phyloP scores from a whole-genome alignment of 2,329 filamentous ascomycete genomes.

The Cytospora mali region DNA sequence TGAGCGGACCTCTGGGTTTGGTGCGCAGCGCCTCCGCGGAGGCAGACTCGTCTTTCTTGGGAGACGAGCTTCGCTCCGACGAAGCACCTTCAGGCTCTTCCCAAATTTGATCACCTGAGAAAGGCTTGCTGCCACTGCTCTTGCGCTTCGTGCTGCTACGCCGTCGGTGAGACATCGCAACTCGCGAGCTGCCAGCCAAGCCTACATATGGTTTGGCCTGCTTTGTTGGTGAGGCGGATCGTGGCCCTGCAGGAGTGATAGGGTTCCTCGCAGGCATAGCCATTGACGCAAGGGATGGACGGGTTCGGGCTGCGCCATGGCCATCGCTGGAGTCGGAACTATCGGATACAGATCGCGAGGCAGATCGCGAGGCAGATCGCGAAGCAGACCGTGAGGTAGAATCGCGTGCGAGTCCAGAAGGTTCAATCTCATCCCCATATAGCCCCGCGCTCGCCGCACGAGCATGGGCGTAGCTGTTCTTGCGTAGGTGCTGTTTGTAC shows the following conservation, averaged over 20 bases:
- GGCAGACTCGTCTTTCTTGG: constrained; percentile 30
- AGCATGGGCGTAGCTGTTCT: constrained; percentile 71
- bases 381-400: constrained; percentile 50
- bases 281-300: constrained; percentile 30
- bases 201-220: constrained; percentile 47
- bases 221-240: constrained; percentile 36
- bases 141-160: constrained; percentile 71
- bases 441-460: constrained; percentile 61
- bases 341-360: constrained; percentile 49
- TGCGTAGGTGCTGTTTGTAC: constrained; percentile 70
- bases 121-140: constrained; percentile 70
- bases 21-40: constrained; percentile 52
- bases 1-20: constrained; percentile 67
- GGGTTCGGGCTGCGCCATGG: constrained; percentile 39
- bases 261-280: constrained; percentile 25
- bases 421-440: constrained; percentile 50
- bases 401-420: constrained; percentile 50
- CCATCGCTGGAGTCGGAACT: constrained; percentile 55
- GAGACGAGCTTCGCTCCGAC: constrained; percentile 32
- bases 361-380: constrained; percentile 47
- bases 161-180: constrained; percentile 48
- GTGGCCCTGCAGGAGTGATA: constrained; percentile 34
- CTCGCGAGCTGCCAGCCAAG: constrained; percentile 41
- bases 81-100: constrained; percentile 73
- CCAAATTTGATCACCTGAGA: constrained; percentile 81